Base-by-base conservation (phyloP, 2,329 filamentous ascomycete species). In the Zymoseptoria passerinii region DNA sequence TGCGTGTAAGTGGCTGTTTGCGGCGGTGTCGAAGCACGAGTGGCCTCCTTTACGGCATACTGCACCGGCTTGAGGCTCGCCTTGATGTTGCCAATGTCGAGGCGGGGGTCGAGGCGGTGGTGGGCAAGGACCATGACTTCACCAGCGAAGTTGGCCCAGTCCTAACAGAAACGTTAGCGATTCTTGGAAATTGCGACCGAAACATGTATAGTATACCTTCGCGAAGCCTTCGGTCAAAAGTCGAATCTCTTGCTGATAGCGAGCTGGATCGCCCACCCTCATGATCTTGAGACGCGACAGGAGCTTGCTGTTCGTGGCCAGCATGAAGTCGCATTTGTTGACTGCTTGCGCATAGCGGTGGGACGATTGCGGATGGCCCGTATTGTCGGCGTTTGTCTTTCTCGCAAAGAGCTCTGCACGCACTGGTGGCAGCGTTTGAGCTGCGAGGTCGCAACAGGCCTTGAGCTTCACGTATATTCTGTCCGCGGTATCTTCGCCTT, bases 401-500 rank as follows among this genome's bases (percentile, higher is more conserved):
- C 83, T 83, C 8, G 78, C 77, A 28, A 79, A 74, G 61, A 94
- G 85, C 61, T 91, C 87, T 54, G 78, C 78, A 60, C 85, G 84
- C 61, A 90, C 85, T 57, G 78, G 78, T 0, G 90, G 90, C 27
- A 96, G 76, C 1, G 85, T 85, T 49, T 83, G 83, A 64, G 89
- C 80, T 28, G 90, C 86, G 53, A 89, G 78, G 53, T 91, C 88
- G 19, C 88, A 86, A 0, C 90, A 88, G 56, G 81, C 82, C 51
- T 86, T 85, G 23, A 96, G 77, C 51, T 88, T 87, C 35, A 90
- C 70, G 75, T 89, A 95, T 20, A 96, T 90, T 61, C 80, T 83
- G 62, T 95, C 92, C 65, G 96, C 96, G 28, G 86, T 81, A 66
- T 95, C 90, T 62, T 95, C 90, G 63, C 90, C 88, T 52, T 83